Percentiles rank a stretch among this genome's conserved stretches.
Evolutionary conservation across 768 basidiomycete species (phyloP).

Genomic region (Lactifluus volemus): DNA sequence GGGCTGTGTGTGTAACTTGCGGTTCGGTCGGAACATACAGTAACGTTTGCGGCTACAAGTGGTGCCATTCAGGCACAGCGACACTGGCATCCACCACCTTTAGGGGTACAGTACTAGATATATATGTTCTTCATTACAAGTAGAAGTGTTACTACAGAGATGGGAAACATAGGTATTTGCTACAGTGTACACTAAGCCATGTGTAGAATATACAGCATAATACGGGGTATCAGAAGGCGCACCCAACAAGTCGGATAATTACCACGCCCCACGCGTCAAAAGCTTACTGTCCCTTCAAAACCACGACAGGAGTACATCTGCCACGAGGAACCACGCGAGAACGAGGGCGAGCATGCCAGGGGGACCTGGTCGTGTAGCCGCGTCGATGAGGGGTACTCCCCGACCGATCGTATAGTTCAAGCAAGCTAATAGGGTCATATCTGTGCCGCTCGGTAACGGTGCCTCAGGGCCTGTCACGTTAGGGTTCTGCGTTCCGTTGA

Average conservation of each 20-base stretch:
- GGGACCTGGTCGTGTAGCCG: constrained; percentile 3
- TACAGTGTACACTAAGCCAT: neutral
- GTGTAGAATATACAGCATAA: neutral
- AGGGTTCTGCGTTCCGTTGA: constrained; percentile 13
- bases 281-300: neutral
- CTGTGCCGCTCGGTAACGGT: constrained; percentile 45
- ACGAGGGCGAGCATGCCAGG: neutral
- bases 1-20: no score
- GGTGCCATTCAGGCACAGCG: no score
- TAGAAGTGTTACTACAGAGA: no score
- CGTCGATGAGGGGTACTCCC: constrained; percentile 47
- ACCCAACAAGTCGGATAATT: no score
- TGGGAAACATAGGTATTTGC: no score
- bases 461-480: constrained; percentile 36
- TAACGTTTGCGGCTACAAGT: no score
- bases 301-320: neutral
- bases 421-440: constrained; percentile 42
- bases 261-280: no score
- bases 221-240: neutral
- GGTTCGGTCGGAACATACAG: no score
- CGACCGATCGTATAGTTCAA: constrained; percentile 54
- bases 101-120: no score
- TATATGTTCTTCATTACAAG: no score
- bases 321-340: neutral
- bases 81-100: no score